Conservation (phyloP, 768 basidiomycete species). For the Boletus vinaceobasis region DNA sequence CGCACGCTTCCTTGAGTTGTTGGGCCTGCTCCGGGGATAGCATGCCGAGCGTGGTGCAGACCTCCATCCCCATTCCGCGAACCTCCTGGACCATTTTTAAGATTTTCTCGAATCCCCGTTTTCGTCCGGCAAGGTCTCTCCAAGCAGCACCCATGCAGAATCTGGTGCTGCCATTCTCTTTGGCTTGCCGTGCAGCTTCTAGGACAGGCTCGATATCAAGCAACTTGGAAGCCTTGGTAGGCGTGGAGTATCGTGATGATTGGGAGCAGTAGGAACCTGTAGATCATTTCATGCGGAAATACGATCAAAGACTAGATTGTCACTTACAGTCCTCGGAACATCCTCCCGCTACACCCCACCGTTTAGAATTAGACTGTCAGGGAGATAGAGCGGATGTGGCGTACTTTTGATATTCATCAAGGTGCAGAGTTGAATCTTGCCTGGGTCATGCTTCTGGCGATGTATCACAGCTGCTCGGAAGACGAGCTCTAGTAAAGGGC, state of each 20-base stretch:
- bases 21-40: conserved; percentile 88
- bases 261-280: conserved; percentile 96
- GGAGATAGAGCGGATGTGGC: conserved; percentile 33
- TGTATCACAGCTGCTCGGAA: conserved; percentile 85
- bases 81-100: conserved; percentile 88
- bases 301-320: conserved; percentile 1
- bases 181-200: conserved; percentile 88
- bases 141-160: conserved; percentile 99
- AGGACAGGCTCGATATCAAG: conserved; percentile 90
- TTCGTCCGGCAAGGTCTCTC: conserved; percentile 90
- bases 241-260: conserved; percentile 87
- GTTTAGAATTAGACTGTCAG: conserved; percentile 2
- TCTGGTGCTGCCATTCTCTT: conserved; percentile 93
- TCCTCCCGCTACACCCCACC: conserved; percentile 67
- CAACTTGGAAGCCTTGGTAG: conserved; percentile 84
- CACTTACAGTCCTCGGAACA: conserved; percentile 90
- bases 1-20: conserved; percentile 90
- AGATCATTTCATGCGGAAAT: neutral
- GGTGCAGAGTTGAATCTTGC: conserved; percentile 92
- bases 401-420: conserved; percentile 98
- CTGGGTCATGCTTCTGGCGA: conserved; percentile 80
- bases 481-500: conserved; percentile 83
- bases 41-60: conserved; percentile 99
- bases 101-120: conserved; percentile 91
- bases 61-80: conserved; percentile 97